These are phyloP conservation scores for Huntiella moniliformis DNA, from an alignment of 2,329 filamentous ascomycete species.

Conservation along the genomic window DNA sequence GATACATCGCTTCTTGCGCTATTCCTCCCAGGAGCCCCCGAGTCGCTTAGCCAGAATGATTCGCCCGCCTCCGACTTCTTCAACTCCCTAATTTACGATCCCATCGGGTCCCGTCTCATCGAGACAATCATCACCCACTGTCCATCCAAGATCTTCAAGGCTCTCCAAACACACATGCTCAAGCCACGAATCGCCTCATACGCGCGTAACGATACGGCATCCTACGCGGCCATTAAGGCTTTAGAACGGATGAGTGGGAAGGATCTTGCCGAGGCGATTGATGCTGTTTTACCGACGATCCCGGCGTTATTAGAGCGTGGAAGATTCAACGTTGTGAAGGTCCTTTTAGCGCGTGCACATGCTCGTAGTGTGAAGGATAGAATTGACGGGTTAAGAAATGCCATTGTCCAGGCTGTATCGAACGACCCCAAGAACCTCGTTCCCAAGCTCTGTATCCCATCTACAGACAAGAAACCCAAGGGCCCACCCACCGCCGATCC, in stretches of 20 bases:
- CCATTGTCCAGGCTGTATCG: conserved; percentile 29
- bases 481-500: conserved; percentile 5
- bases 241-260: conserved; percentile 73
- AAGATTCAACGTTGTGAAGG: conserved; percentile 61
- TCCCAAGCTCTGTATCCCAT: conserved; percentile 27
- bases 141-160: conserved; percentile 81
- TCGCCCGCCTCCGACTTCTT: conserved; percentile 62
- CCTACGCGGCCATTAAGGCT: conserved; percentile 68
- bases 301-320: conserved; percentile 53
- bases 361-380: conserved; percentile 43
- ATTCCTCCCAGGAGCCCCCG: conserved; percentile 56
- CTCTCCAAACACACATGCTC: conserved; percentile 63
- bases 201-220: conserved; percentile 75
- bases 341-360: conserved; percentile 64
- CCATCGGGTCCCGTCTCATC: conserved; percentile 73
- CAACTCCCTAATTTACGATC: conserved; percentile 73
- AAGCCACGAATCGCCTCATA: conserved; percentile 62
- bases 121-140: conserved; percentile 68
- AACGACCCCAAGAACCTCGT: conserved; percentile 28
- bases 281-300: conserved; percentile 54
- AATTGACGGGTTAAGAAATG: conserved; percentile 28
- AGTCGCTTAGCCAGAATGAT: conserved; percentile 51
- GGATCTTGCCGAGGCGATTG: conserved; percentile 56
- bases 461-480: conserved; percentile 15
- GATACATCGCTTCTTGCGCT: conserved; percentile 46